Percentiles rank a stretch among this genome's conserved stretches.
Evolutionary conservation across 306 rosid species (phyloP).

Genomic region (Ochetophila trinervis): DNA sequence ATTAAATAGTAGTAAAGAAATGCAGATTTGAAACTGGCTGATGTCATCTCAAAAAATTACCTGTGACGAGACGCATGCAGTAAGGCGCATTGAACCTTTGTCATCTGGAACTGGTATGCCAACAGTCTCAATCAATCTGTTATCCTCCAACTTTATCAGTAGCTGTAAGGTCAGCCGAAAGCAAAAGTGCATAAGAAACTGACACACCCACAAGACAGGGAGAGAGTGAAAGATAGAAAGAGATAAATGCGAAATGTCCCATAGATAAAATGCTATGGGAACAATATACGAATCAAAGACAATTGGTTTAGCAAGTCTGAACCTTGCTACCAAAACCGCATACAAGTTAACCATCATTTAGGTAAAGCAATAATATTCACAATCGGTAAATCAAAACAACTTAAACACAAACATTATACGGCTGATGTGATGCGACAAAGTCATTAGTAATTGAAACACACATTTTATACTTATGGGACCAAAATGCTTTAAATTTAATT

Average conservation of each 20-base stretch:
- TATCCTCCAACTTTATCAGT: slow-evolving; percentile 84
- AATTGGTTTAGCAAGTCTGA: no score
- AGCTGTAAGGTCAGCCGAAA: slow-evolving; percentile 51
- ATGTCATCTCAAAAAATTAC: slow-evolving; percentile 36
- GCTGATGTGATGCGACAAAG: no score
- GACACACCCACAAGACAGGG: slow-evolving; percentile 10
- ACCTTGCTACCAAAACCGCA: background rate
- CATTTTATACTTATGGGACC: background rate
- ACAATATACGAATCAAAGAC: background rate
- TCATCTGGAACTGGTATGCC: slow-evolving; percentile 80
- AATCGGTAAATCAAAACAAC: background rate
- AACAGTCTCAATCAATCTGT: slow-evolving; percentile 89
- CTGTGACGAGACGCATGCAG: slow-evolving; percentile 98
- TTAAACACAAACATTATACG: background rate
- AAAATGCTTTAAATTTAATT: background rate
- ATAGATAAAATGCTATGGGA: background rate
- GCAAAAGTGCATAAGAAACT: slow-evolving; percentile 10
- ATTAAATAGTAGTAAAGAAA: slow-evolving; percentile 13
- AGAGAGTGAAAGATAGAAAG: background rate
- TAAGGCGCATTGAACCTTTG: slow-evolving; percentile 64
- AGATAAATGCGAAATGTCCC: background rate
- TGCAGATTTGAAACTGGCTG: slow-evolving; percentile 13
- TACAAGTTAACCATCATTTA: background rate
- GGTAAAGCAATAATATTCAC: background rate
- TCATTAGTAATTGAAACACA: no score